Evolutionary conservation across 73 alveolate species (phyloP).

Genomic region (Diophrys sp.): DNA sequence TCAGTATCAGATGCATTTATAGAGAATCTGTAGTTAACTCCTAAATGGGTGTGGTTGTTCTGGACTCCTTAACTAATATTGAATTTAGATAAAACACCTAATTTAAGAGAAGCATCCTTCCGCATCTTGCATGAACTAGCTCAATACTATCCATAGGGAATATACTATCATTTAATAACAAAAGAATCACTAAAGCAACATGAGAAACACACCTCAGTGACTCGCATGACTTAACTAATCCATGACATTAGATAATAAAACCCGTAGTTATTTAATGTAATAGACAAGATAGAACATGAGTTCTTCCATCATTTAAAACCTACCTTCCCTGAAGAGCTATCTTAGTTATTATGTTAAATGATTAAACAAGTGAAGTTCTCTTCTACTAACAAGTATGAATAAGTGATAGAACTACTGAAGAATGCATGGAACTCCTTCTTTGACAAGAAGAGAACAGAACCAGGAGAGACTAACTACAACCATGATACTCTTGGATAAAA

Average conservation of each 20-base stretch:
- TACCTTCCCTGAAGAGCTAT: slow-evolving; percentile 35
- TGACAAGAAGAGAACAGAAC: background rate
- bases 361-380: background rate
- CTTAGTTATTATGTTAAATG: background rate
- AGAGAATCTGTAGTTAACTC: background rate
- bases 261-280: background rate
- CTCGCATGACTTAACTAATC: background rate
- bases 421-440: background rate
- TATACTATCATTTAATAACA: slow-evolving; percentile 19
- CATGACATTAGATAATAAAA: background rate
- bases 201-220: background rate
- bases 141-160: slow-evolving; percentile 25
- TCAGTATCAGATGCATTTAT: background rate
- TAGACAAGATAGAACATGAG: slow-evolving; percentile 26
- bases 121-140: background rate
- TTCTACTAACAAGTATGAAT: background rate
- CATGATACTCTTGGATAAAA: slow-evolving; percentile 9
- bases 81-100: slow-evolving; percentile 2
- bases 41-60: slow-evolving; percentile 54
- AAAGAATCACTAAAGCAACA: background rate
- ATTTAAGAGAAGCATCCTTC: background rate
- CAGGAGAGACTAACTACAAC: background rate
- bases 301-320: slow-evolving; percentile 14
- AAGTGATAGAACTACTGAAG: background rate
- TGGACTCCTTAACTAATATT: slow-evolving; percentile 37